Base-by-base conservation (phyloP, 108 stramenopile genomes). In the Chaetoceros tenuissimus region DNA sequence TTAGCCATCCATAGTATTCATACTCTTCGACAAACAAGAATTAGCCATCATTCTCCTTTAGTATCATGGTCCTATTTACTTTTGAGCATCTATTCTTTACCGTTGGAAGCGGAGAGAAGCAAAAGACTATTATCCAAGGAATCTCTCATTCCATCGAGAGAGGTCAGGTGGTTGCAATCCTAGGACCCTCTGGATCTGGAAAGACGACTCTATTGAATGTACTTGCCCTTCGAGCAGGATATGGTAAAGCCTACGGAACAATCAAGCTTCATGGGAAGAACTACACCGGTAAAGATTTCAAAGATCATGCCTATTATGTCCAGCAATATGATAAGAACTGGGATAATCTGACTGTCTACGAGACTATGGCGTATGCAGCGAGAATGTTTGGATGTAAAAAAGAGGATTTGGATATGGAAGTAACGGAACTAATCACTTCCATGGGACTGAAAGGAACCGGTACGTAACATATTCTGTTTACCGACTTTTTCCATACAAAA, bases 161-260 rank as follows among this genome's bases (percentile, higher is more conserved):
- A 22, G 69, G 69, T 28, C 69, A 56, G 24, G 62, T 63, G 1
- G 17, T 69, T n/a, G 62, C 62, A 0, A 53, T 70, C n/a, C 63
- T 70, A 63, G 69, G 69, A 29, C 69, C 69, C 7, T 48, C 45
- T 17, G 70, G 70, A 22, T 57, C 63, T n/a, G 62, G 59, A 51
- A 61, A 70, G 51, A 71, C 64, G 13, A 60, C 59, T 0, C 28
- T 71, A 5, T 65, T 71, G 22, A 53, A 22, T 27, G 70, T 57
- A 19, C 49, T 71, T 1, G 60, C 63, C 17, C 55, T 64, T 59
- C 57, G 65, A 22, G 70, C 70, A 20, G 46, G 31, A 13, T 71
- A 47, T 52, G 70, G 70, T 24, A 53, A 22, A 0, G 26, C 70
- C 1, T 27, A 24, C 2, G 70, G 70, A 21, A 26, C 46, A 16